Evolutionary conservation across 1,139 yeast genomes (phyloP), one percentile per base, ranked within the genome.

Genomic region (Candida dubliniensis): DNA sequence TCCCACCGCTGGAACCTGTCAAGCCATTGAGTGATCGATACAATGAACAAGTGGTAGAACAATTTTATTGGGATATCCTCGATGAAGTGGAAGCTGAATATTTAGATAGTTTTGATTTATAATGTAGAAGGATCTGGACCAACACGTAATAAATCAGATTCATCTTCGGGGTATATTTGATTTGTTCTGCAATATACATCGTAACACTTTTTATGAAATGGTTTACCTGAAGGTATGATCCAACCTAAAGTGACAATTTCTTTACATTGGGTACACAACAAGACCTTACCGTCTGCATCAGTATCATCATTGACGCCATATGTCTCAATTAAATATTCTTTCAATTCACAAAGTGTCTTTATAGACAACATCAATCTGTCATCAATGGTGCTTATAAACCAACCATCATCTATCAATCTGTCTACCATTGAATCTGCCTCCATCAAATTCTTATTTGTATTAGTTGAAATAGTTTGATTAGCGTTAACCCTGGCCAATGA

Each of bases 1-100:
- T 49, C 45, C 81, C 85, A 0, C 53, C 60, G 0, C 63, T 60
- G 14, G 54, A 53, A 0, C 63, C 55, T 1, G 69, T 77, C 0
- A 69, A 69, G 43, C 78, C 87, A 0, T 69, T 88, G 41, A 64
- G 77, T 49, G 81, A 79, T 43, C 64, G 95, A 31, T 88, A 82
- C 56, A 76, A 78, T 18, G 89, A 87, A 54, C 77, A 72, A 47
- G 79, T 89, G 9, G 84, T 89, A 1, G 96, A 90, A 50, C 96
- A 89, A 54, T 77, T 87, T 58, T 82, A 81, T 6, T 84, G 85
- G 81, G 99, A 93, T 61, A 57, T 91, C 4, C 58, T 93, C 3
- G 97, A 93, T 60, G 96, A 93, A 63, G 79, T 89, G 0, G 95
- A 87, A 48, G 87, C 82, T 35, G 82, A 78, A 46, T 76, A 77